Evolutionary conservation across 768 basidiomycete species (phyloP).

Genomic region (Leccinum aurantiacum): DNA sequence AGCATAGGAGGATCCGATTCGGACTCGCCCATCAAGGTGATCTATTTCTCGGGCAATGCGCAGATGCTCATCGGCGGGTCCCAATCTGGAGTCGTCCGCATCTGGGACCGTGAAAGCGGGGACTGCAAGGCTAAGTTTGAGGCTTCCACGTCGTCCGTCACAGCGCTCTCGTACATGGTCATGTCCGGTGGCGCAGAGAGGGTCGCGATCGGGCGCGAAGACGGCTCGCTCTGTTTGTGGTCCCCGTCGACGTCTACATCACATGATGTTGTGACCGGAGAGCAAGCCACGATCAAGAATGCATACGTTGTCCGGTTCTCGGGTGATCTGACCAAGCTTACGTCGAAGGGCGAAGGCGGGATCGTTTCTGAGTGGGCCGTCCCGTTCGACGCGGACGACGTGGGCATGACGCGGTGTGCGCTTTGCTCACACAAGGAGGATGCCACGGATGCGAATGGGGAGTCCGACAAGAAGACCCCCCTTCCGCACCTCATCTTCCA

Average conservation of each 20-base stretch:
- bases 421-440: neutral
- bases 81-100: constrained; percentile 8
- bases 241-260: constrained; percentile 13
- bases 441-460: neutral
- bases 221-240: constrained; percentile 20
- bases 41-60: constrained; percentile 21
- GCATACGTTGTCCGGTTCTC: constrained; percentile 13
- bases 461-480: neutral
- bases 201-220: constrained; percentile 20
- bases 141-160: constrained; percentile 12
- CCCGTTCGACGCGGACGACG: constrained; percentile 2
- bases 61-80: constrained; percentile 21
- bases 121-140: constrained; percentile 10
- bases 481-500: constrained; percentile 10
- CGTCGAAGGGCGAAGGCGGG: constrained; percentile 8
- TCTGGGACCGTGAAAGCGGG: constrained; percentile 24
- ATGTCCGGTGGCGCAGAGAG: neutral
- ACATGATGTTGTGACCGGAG: constrained; percentile 5
- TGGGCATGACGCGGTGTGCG: neutral
- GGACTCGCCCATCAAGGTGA: neutral
- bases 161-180: constrained; percentile 15
- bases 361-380: constrained; percentile 8
- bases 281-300: constrained; percentile 7
- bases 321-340: constrained; percentile 5
- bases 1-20: neutral